Conservation (phyloP, 2,329 filamentous ascomycete species). For the Fusarium goolgardi region DNA sequence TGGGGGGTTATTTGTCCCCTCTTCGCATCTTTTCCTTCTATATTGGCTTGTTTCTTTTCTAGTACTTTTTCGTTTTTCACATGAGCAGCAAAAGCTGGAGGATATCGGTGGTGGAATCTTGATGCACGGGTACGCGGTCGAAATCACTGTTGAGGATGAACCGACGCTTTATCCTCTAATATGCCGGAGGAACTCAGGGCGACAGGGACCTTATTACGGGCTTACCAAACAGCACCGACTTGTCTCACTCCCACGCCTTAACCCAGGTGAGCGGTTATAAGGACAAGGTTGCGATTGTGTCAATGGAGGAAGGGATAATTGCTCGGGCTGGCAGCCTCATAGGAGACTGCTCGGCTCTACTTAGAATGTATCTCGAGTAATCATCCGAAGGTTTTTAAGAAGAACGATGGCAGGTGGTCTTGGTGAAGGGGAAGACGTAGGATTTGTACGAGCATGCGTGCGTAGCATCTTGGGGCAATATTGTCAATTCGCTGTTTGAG, state of each 20-base stretch:
- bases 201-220: conserved; percentile 31
- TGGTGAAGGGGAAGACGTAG: conserved; percentile 44
- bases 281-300: conserved; percentile 40
- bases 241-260: conserved; percentile 28
- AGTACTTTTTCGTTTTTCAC: conserved; percentile 37
- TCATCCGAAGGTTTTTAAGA: conserved; percentile 47
- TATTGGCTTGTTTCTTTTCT: conserved; percentile 39
- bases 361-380: conserved; percentile 50
- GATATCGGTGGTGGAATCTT: conserved; percentile 39
- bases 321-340: conserved; percentile 28
- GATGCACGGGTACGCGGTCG: conserved; percentile 37
- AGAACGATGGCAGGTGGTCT: conserved; percentile 43
- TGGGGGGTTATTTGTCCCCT: conserved; percentile 6
- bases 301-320: conserved; percentile 33
- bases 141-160: conserved; percentile 40
- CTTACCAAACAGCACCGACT: conserved; percentile 34
- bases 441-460: conserved; percentile 37
- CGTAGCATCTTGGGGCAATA: conserved; percentile 37
- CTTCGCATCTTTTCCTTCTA: conserved; percentile 37
- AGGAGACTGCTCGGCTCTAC: conserved; percentile 42
- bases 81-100: conserved; percentile 45
- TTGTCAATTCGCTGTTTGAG: conserved; percentile 21
- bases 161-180: conserved; percentile 41
- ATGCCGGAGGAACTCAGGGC: conserved; percentile 35
- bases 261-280: conserved; percentile 33